Conservation (phyloP, 2,329 filamentous ascomycete genomes). For the Colletotrichum incanum region DNA sequence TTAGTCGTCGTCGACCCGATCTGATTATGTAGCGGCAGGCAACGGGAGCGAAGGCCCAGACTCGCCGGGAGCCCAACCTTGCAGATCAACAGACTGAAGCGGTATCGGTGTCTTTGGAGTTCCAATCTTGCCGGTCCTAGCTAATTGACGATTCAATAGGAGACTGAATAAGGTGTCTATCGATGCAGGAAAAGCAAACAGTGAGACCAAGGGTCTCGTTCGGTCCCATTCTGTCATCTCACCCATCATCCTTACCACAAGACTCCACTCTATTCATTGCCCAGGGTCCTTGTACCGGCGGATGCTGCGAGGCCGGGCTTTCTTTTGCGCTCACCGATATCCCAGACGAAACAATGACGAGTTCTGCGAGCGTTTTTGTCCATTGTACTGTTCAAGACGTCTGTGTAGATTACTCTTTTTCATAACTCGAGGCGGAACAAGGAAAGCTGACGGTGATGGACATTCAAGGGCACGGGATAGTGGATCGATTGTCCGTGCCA, state of each 20-base stretch:
- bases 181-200: constrained; percentile 3
- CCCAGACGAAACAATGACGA: constrained; percentile 18
- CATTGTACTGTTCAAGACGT: background rate
- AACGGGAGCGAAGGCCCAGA: background rate
- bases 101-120: no score
- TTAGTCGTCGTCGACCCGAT: constrained; percentile 9
- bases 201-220: constrained; percentile 29
- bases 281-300: constrained; percentile 16
- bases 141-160: background rate
- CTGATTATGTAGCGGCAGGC: constrained; percentile 21
- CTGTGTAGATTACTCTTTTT: constrained; percentile 1
- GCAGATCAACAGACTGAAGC: background rate
- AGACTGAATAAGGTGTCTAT: background rate
- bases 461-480: constrained; percentile 14
- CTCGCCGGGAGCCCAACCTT: background rate
- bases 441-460: constrained; percentile 27
- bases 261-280: constrained; percentile 5
- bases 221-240: constrained; percentile 13
- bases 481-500: constrained; percentile 37
- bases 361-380: background rate
- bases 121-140: no score
- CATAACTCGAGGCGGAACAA: constrained; percentile 24
- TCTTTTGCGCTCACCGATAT: constrained; percentile 28
- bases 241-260: background rate
- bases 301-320: constrained; percentile 5